Evolutionary conservation across 1,139 yeast species (phyloP).

Genomic region (Chernovozyma sophiae-reginae): DNA sequence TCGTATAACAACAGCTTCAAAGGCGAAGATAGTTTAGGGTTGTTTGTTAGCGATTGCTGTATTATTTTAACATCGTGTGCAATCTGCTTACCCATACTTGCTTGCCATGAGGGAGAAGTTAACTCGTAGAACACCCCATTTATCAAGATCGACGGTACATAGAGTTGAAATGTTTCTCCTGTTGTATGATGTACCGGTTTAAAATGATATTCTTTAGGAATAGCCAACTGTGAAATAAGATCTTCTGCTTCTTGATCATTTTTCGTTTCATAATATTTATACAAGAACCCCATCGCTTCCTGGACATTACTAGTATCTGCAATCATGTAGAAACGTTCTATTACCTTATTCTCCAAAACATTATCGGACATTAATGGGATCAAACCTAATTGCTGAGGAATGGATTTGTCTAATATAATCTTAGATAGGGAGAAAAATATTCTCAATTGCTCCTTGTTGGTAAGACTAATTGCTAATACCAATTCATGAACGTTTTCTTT

Average conservation of each 20-base stretch:
- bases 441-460: conserved; percentile 44
- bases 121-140: conserved; percentile 65
- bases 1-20: conserved; percentile 31
- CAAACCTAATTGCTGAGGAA: conserved; percentile 80
- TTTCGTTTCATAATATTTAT: conserved; percentile 30
- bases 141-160: conserved; percentile 52
- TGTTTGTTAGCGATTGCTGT: conserved; percentile 20
- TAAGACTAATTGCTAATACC: conserved; percentile 66
- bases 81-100: conserved; percentile 35
- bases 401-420: conserved; percentile 49
- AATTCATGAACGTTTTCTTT: conserved; percentile 74
- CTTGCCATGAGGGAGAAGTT: conserved; percentile 34
- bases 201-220: conserved; percentile 17
- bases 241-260: conserved; percentile 22
- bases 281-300: conserved; percentile 42
- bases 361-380: conserved; percentile 46
- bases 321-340: conserved; percentile 32
- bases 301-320: conserved; percentile 25
- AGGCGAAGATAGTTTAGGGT: conserved; percentile 15
- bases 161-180: conserved; percentile 33
- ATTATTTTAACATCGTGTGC: conserved; percentile 32
- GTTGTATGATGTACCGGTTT: conserved; percentile 22
- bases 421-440: conserved; percentile 47
- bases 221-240: conserved; percentile 20
- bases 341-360: conserved; percentile 21